These are phyloP conservation scores for Kalmusia sp. DNA, from an alignment of 2,329 filamentous ascomycete genomes.

Conservation along the genomic window DNA sequence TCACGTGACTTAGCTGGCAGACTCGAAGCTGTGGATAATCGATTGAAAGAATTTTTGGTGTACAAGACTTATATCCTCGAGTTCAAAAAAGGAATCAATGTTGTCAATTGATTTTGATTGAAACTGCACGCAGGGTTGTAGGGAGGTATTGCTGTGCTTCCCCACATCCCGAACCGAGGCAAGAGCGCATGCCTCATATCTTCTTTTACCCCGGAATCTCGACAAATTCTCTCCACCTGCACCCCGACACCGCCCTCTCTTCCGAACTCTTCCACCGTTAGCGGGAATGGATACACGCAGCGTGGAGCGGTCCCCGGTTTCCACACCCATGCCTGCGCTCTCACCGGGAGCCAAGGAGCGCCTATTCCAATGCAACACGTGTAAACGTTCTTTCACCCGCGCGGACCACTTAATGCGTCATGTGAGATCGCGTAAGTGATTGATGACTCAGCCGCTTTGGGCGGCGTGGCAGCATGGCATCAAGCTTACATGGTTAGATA, in stretches of 20 bases:
- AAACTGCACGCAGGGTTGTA: too few species aligned
- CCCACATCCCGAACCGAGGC: too few species aligned
- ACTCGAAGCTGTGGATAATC: too few species aligned
- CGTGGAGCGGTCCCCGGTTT: constrained; percentile 11
- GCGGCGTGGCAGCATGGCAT: too few species aligned
- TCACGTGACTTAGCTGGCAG: too few species aligned
- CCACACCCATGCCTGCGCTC: constrained; percentile 22
- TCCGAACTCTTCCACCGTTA: constrained; percentile 24
- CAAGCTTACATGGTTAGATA: constrained; percentile 28
- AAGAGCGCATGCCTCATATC: too few species aligned
- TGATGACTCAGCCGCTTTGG: constrained; percentile 16
- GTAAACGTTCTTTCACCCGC: constrained; percentile 59
- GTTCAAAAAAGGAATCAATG: too few species aligned
- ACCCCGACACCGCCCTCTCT: constrained; percentile 16
- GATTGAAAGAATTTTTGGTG: too few species aligned
- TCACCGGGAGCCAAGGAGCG: constrained; percentile 26
- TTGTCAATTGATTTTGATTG: too few species aligned
- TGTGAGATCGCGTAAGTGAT: constrained; percentile 56
- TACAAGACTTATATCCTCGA: too few species aligned
- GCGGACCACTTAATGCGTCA: constrained; percentile 62
- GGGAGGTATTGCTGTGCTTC: too few species aligned
- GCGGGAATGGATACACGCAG: constrained; percentile 34
- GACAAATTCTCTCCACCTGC: constrained; percentile 13
- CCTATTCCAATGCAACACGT: constrained; percentile 59
- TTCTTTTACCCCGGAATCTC: too few species aligned